phyloP scores from a whole-genome alignment of 768 basidiomycete species.

The Auriscalpium vulgare region DNA sequence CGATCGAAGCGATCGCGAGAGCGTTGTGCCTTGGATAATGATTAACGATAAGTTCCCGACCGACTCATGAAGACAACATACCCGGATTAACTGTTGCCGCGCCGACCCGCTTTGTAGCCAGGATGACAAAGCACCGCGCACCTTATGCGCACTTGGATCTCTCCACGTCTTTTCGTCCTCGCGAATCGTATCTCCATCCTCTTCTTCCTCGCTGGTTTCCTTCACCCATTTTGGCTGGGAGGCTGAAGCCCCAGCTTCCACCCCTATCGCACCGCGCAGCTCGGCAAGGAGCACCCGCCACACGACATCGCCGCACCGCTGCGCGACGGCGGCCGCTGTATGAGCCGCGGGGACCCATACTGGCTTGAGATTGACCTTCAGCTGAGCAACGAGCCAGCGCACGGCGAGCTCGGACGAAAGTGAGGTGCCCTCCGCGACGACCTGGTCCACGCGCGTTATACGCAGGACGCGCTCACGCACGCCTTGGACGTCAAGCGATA shows the following conservation, averaged over 20 bases:
- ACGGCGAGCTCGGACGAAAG: conserved; percentile 55
- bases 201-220: conserved; percentile 14
- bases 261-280: conserved; percentile 27
- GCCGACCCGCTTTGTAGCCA: conserved; percentile 35
- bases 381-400: conserved; percentile 74
- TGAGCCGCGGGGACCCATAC: conserved; percentile 78
- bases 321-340: conserved; percentile 46
- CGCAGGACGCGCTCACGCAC: conserved; percentile 78
- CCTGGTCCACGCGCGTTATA: conserved; percentile 62
- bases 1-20: conserved; percentile 58
- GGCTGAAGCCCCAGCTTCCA: background rate
- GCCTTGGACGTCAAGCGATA: conserved; percentile 68
- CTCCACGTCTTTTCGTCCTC: conserved; percentile 74
- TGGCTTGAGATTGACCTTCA: conserved; percentile 90
- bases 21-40: conserved; percentile 28
- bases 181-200: conserved; percentile 29
- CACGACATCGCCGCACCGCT: conserved; percentile 56
- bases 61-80: conserved; percentile 15
- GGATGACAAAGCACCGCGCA: conserved; percentile 37
- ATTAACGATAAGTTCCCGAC: background rate
- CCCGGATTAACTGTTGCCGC: conserved; percentile 26
- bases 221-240: conserved; percentile 20
- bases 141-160: conserved; percentile 62
- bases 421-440: conserved; percentile 47
- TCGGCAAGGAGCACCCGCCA: conserved; percentile 70